Base-by-base conservation (phyloP, 2,329 filamentous ascomycete species). In the Cadophora luteo-olivacea region DNA sequence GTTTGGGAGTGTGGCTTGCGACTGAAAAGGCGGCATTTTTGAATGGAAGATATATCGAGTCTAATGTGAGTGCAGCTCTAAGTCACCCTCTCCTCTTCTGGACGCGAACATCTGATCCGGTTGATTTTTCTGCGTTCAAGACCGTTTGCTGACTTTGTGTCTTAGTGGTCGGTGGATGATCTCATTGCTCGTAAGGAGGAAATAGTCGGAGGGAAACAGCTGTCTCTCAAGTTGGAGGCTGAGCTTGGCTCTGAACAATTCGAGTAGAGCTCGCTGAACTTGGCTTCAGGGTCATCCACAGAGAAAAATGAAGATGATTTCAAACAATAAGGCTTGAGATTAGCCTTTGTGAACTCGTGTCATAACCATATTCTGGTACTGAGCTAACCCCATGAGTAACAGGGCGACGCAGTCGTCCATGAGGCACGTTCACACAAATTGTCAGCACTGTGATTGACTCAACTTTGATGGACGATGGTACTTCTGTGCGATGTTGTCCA, bases 111-210 rank as follows among this genome's bases (percentile, higher is more conserved):
- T 38, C 12, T 38, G 36, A 38, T 38, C 36, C 8, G 2, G 45
- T 22, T 19, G n/a, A 22, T 22, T n/a, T 22, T n/a, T 7, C 9
- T 22, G n/a, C 4, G 2, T 1, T 5, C 22, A 19, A 8, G 5
- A 6, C 8, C 4, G 19, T 7, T 49, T 7, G 12, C 45, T 49
- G n/a, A 49, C 45, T 49, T 7, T 22, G n/a, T 8, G n/a, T 49
- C 6, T 4, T 38, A 58, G 55, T 79, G 77, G 78, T 70, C 70
- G 64, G 74, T 79, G 4, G 77, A 79, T 33, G 76, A 78, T 49
- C 58, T 80, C 38, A 41, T 68, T 9, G 45, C 60, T 51, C 67
- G 72, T 49, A 71, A 69, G 55, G 70, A 70, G 8, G 70, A 71
- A 66, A 73, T 73, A 32, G 41, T 71, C 16, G 5, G 16, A 2